These are phyloP conservation scores for Sporobolus alterniflorus DNA, from an alignment of 202 grass and related monocot genomes.

Conservation along the genomic window DNA sequence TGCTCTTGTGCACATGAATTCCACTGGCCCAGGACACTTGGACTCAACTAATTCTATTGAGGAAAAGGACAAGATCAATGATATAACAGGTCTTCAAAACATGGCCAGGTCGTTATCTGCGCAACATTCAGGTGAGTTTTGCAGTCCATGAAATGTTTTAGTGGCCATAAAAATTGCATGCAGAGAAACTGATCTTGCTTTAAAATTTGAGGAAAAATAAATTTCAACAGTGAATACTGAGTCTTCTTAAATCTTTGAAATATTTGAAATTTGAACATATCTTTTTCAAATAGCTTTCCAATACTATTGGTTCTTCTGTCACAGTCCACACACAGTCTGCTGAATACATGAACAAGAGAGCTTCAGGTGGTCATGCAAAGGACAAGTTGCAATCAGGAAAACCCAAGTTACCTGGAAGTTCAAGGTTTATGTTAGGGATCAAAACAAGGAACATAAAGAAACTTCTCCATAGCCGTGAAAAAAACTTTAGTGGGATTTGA, in stretches of 20 bases:
- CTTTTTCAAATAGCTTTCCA: background rate
- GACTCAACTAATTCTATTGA: conserved; percentile 10
- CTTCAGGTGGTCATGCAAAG: conserved; percentile 25
- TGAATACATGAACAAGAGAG: conserved; percentile 84
- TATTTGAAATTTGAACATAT: background rate
- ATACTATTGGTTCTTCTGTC: conserved; percentile 26
- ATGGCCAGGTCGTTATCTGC: conserved; percentile 70
- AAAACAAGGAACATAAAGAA: conserved; percentile 77
- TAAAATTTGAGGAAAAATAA: background rate
- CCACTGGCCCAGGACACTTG: background rate
- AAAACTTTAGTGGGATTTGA: conserved; percentile 15
- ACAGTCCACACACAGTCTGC: conserved; percentile 73
- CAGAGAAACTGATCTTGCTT: conserved; percentile 1
- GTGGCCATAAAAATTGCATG: background rate
- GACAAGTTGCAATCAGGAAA: conserved; percentile 36
- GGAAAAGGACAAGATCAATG: conserved; percentile 39
- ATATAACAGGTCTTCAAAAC: conserved; percentile 60
- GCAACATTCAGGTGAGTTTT: conserved; percentile 60
- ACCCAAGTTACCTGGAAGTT: conserved; percentile 51
- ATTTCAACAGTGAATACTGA: too few relatives aligned
- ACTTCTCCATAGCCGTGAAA: conserved; percentile 49
- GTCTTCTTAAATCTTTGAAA: background rate
- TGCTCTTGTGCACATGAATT: conserved; percentile 60
- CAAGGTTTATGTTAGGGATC: conserved; percentile 75
- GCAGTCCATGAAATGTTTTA: background rate